Evolutionary conservation across 2,329 filamentous ascomycete species (phyloP).

Genomic region (Sphaerulina populicola): DNA sequence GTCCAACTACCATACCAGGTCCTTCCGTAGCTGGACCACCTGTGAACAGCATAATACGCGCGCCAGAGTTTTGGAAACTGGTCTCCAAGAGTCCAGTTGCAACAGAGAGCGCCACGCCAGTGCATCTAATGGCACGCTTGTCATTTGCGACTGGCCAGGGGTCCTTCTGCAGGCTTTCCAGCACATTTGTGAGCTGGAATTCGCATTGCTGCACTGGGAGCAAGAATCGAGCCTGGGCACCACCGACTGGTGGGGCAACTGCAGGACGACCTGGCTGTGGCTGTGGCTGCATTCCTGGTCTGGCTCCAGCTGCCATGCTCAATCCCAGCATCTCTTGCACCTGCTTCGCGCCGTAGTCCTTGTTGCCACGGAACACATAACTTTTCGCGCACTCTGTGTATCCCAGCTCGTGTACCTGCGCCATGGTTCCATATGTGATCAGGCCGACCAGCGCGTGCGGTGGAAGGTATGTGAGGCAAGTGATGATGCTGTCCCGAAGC

Average conservation of each 20-base stretch:
- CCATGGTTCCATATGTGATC: constrained; percentile 89
- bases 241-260: constrained; percentile 60
- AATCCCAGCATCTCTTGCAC: constrained; percentile 99
- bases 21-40: constrained; percentile 93
- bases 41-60: constrained; percentile 93
- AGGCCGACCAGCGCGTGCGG: constrained; percentile 74
- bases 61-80: constrained; percentile 90
- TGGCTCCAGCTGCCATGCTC: constrained; percentile 55
- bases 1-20: constrained; percentile 91
- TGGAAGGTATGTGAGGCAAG: constrained; percentile 73
- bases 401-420: constrained; percentile 94
- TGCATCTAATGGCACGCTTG: constrained; percentile 80
- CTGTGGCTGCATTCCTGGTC: constrained; percentile 63
- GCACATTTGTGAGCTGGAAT: constrained; percentile 90
- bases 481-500: constrained; percentile 76
- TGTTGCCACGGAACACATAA: constrained; percentile 94
- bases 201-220: constrained; percentile 92
- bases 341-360: constrained; percentile 96
- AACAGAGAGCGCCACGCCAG: constrained; percentile 91
- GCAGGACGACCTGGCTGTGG: constrained; percentile 60
- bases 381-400: constrained; percentile 98
- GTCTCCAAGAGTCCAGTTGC: constrained; percentile 87
- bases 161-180: constrained; percentile 92
- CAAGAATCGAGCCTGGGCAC: constrained; percentile 80
- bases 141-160: constrained; percentile 96